A percentile compares a stretch with the other conserved stretches of the same genome.
phyloP scores from a whole-genome alignment of 169 alveolate genomes.

The Plasmodium gonderi region DNA sequence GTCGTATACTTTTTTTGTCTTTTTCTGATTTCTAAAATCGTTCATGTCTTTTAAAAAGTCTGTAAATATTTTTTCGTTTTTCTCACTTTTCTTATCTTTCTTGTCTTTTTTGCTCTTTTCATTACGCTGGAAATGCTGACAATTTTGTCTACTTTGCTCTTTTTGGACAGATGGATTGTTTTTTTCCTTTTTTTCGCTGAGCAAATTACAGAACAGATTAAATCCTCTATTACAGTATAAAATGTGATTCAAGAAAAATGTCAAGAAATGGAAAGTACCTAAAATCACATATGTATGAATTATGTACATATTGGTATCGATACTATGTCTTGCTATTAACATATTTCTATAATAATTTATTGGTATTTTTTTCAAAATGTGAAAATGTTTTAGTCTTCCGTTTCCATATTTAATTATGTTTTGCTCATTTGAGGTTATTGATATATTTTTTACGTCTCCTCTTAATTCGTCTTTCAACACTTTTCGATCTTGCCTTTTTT shows the following conservation, averaged over 20 bases:
- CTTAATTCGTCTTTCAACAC: constrained; percentile 11
- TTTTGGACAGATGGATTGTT: neutral
- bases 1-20: neutral
- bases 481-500: neutral
- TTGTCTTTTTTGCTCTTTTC: neutral
- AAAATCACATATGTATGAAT: constrained; percentile 40
- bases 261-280: constrained; percentile 15
- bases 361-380: constrained; percentile 20
- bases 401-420: neutral
- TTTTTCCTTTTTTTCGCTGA: constrained; percentile 1
- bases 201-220: constrained; percentile 35
- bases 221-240: constrained; percentile 54
- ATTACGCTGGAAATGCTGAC: neutral
- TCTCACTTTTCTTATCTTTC: constrained; percentile 19
- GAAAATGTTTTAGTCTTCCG: constrained; percentile 29
- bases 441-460: neutral
- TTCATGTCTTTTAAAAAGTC: constrained; percentile 38
- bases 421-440: neutral
- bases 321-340: constrained; percentile 34
- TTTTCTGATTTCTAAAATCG: constrained; percentile 3
- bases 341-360: constrained; percentile 25
- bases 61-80: constrained; percentile 42
- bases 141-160: neutral
- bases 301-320: constrained; percentile 50
- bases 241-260: constrained; percentile 37